phyloP scores from a whole-genome alignment of 1,139 yeast genomes.

The Entelexis sorbosivorans region DNA sequence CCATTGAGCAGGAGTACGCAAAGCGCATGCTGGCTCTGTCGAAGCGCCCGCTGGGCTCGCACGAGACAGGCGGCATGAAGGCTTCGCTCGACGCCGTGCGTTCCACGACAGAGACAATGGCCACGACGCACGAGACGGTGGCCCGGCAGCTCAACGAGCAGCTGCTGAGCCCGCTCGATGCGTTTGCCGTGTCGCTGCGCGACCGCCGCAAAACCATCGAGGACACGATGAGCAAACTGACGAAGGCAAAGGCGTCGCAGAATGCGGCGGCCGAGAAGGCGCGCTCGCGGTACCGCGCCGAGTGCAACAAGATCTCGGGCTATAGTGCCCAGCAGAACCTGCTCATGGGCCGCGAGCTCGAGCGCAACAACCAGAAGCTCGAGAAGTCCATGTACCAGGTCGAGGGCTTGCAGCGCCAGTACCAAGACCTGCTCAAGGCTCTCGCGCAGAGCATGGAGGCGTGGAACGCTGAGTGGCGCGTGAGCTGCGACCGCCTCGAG shows the following conservation, averaged over 20 bases:
- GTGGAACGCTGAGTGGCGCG: conserved; percentile 74
- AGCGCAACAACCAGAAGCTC: conserved; percentile 52
- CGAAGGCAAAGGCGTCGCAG: conserved; percentile 35
- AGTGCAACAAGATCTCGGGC: conserved; percentile 49
- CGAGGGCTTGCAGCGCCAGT: conserved; percentile 43
- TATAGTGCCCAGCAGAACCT: conserved; percentile 55
- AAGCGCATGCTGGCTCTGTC: conserved; percentile 38
- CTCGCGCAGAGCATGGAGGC: conserved; percentile 57
- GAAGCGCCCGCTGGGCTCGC: conserved; percentile 42
- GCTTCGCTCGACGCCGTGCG: conserved; percentile 50
- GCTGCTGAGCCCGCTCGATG: conserved; percentile 36
- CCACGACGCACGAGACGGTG: conserved; percentile 40
- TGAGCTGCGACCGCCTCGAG: conserved; percentile 58
- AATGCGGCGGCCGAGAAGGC: conserved; percentile 35
- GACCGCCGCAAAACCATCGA: conserved; percentile 41
- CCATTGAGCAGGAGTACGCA: conserved; percentile 65
- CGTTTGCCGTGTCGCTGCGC: conserved; percentile 36
- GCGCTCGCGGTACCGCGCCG: conserved; percentile 47
- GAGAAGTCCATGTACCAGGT: conserved; percentile 45
- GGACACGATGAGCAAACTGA: conserved; percentile 35
- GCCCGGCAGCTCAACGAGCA: conserved; percentile 38
- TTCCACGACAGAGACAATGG: conserved; percentile 44
- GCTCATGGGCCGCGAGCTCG: conserved; percentile 69
- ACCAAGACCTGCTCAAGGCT: conserved; percentile 47
- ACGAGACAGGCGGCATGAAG: conserved; percentile 50